Base-by-base conservation (phyloP, 352 stramenopile genomes). In the Phytopythium litorale region DNA sequence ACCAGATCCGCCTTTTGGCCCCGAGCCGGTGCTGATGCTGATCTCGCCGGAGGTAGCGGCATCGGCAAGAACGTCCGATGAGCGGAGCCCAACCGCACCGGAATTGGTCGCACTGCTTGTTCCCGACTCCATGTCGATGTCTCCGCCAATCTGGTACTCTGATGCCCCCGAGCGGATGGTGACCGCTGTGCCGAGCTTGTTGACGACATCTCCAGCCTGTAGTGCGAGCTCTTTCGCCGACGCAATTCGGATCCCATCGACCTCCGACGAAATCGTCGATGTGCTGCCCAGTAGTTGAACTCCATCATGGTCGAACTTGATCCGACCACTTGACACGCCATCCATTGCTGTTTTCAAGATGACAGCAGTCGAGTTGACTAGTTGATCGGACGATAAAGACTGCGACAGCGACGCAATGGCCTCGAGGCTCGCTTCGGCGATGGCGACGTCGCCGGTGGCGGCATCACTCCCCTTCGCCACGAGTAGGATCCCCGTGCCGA, bases 401-500 rank as follows among this genome's bases (percentile, higher is more conserved):
- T 16, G 42, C 12, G 42, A 21, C 42, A 48, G 12, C 21, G 28
- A 55, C 0, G 72, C 74, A 49, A 75, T 65, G 1, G 66, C 74
- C 48, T 85, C 70, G 37, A 88, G 65, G 49, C 65, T 79, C 13
- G 72, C 78, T 9, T 60, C 32, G 7, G 51, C 51, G 18, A 57
- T 13, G 5, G 30, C 35, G 9, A 23, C 15, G 35, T 46, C 49
- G 37, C 67, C 54, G 13, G 51, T 52, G 7, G 49, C 38, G 25
- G 43, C 42, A 18, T 68, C 66, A 18, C 54, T 63, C 1, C 79
- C 71, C 65, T 84, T 57, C 8, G 33, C 51, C 18, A 57, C 70
- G 6, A 88, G 51, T 12, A 79, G 52, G 54, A 88, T 68, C 0
- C 74, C 74, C 8, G 76, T 71, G 3, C 76, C 79, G 37, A 88